A percentile compares a stretch with the other conserved stretches of the same genome.
These are phyloP conservation scores for Suhomyces maxii DNA, from an alignment of 1,139 yeast genomes.

Conservation along the genomic window DNA sequence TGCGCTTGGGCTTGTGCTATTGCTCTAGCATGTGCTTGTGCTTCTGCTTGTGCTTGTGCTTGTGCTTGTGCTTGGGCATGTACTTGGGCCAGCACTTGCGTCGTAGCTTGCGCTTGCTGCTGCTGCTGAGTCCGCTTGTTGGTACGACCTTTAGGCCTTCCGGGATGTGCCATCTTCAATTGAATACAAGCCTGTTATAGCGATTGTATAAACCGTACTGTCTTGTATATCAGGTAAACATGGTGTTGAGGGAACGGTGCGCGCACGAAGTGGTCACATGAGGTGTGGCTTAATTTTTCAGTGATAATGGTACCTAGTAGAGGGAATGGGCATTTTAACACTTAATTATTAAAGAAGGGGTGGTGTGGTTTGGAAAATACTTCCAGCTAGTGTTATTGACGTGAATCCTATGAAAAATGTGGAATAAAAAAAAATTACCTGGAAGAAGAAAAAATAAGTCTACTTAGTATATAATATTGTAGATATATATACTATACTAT, in stretches of 20 bases:
- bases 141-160: constrained; percentile 40
- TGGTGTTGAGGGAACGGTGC: neutral
- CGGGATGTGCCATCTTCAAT: constrained; percentile 37
- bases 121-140: constrained; percentile 20
- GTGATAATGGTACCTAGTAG: too few relatives aligned
- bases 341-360: too few relatives aligned
- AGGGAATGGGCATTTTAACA: too few relatives aligned
- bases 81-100: constrained; percentile 18
- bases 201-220: neutral
- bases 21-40: constrained; percentile 19
- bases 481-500: too few relatives aligned
- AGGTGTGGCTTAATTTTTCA: too few relatives aligned
- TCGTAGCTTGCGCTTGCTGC: constrained; percentile 23
- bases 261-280: neutral
- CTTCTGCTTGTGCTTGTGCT: constrained; percentile 18
- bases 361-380: too few relatives aligned
- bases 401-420: too few relatives aligned
- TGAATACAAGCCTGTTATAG: neutral
- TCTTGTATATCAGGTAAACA: neutral
- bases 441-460: too few relatives aligned
- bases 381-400: too few relatives aligned
- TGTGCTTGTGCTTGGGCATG: constrained; percentile 15
- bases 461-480: too few relatives aligned
- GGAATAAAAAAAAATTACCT: too few relatives aligned
- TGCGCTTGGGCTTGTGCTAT: constrained; percentile 21